A percentile compares a stretch with the other conserved stretches of the same genome.
phyloP scores from a whole-genome alignment of 495 filamentous ascomycete species.

The Lasiosphaeriaceae sp. region DNA sequence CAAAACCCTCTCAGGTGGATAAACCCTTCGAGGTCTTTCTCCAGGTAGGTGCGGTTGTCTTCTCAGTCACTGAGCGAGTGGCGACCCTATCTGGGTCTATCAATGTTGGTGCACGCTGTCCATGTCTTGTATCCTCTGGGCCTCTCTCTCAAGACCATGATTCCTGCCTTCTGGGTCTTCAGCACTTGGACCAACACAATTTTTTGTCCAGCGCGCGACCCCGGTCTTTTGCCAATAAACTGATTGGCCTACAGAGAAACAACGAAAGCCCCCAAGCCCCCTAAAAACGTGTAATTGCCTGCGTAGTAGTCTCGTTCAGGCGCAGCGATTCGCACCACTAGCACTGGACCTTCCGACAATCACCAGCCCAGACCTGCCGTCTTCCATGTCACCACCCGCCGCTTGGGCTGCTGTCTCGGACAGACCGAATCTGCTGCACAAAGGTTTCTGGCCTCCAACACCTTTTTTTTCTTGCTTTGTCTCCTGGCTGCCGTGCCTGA shows the following conservation, averaged over 20 bases:
- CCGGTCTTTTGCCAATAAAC: neutral
- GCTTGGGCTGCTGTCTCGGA: slow-evolving; percentile 7
- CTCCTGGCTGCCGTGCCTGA: neutral
- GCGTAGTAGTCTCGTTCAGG: neutral
- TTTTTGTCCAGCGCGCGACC: slow-evolving; percentile 9
- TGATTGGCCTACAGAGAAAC: slow-evolving; percentile 17
- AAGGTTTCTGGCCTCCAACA: slow-evolving; percentile 11
- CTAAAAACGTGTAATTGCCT: no score
- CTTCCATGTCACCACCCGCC: slow-evolving; percentile 21
- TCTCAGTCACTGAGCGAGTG: neutral
- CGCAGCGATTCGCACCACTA: neutral
- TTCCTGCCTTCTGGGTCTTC: neutral
- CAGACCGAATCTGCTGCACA: slow-evolving; percentile 13
- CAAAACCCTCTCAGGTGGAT: neutral
- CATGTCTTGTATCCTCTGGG: neutral
- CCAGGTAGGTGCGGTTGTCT: neutral
- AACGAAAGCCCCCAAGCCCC: no score
- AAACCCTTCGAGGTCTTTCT: neutral
- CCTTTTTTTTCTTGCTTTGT: slow-evolving; percentile 2
- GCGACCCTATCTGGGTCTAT: neutral
- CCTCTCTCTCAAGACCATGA: neutral
- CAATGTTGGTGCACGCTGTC: neutral
- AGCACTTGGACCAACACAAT: neutral
- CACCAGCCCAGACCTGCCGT: slow-evolving; percentile 1
- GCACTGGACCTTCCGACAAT: slow-evolving; percentile 4